Percentiles rank a stretch among this genome's conserved stretches.
These are phyloP conservation scores for Brassica carinata DNA, from an alignment of 345 rosid genomes.

Conservation along the genomic window DNA sequence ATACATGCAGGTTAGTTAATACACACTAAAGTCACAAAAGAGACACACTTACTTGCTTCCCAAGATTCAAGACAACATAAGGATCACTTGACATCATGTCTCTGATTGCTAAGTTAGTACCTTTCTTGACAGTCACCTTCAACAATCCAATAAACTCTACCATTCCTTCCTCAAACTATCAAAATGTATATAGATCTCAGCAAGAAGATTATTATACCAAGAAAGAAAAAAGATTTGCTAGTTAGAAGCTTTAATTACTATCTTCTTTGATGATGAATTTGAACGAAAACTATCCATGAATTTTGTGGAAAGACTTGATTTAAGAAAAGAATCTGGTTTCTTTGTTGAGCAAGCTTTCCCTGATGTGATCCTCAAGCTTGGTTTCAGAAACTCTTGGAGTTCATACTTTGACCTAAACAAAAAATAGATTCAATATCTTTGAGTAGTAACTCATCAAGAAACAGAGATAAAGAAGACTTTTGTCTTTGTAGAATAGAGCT, in stretches of 20 bases:
- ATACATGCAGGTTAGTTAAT: neutral
- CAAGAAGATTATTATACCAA: neutral
- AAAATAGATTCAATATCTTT: conserved; percentile 28
- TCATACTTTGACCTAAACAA: conserved; percentile 87
- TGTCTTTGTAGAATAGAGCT: neutral
- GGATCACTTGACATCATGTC: conserved; percentile 98
- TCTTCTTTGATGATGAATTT: conserved; percentile 48
- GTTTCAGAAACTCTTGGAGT: conserved; percentile 88
- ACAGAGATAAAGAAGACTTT: neutral
- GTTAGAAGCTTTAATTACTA: conserved; percentile 43
- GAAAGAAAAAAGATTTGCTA: neutral
- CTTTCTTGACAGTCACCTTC: conserved; percentile 73
- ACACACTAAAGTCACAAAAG: neutral
- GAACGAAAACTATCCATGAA: conserved; percentile 65
- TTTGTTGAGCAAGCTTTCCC: conserved; percentile 36
- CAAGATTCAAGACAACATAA: conserved; percentile 76
- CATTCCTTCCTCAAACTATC: conserved; percentile 39
- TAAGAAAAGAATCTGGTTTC: conserved; percentile 29
- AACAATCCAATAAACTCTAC: conserved; percentile 81
- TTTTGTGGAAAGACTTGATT: conserved; percentile 62
- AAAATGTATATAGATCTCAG: conserved; percentile 18
- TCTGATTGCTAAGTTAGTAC: conserved; percentile 78
- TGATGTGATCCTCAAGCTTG: conserved; percentile 75
- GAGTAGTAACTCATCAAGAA: neutral
- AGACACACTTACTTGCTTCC: conserved; percentile 62